A percentile compares a stretch with the other conserved stretches of the same genome.
Conservation (phyloP, 345 rosid genomes). For the Cochlearia excelsa region DNA sequence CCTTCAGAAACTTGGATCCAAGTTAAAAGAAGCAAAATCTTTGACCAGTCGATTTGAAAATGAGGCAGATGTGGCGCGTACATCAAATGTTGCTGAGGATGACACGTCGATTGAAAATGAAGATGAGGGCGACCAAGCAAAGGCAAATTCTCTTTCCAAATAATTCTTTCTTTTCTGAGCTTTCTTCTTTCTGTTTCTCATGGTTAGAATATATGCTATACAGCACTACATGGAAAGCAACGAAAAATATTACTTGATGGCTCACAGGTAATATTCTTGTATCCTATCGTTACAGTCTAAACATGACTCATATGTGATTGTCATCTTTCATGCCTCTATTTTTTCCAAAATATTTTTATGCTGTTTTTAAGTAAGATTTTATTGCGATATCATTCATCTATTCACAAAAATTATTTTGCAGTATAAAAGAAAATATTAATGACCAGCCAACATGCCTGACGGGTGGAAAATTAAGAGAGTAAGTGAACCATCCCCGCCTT, state of each 20-base stretch:
- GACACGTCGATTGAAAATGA: constrained; percentile 67
- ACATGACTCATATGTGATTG: neutral
- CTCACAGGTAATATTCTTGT: constrained; percentile 61
- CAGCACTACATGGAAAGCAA: constrained; percentile 97
- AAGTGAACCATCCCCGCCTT: constrained; percentile 38
- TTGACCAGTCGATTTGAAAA: constrained; percentile 54
- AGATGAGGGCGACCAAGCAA: constrained; percentile 88
- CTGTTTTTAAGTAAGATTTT: neutral
- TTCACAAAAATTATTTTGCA: constrained; percentile 38
- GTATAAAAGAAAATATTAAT: constrained; percentile 76
- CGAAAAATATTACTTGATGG: constrained; percentile 93
- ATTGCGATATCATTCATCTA: neutral
- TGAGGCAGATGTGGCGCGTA: constrained; percentile 55
- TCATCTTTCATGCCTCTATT: constrained; percentile 1
- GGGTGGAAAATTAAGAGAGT: constrained; percentile 94
- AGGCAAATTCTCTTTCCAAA: constrained; percentile 44
- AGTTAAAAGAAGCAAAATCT: constrained; percentile 70
- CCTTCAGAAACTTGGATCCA: constrained; percentile 86
- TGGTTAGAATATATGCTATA: constrained; percentile 26
- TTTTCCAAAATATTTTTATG: constrained; percentile 2
- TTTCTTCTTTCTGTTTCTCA: constrained; percentile 11
- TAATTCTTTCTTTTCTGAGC: neutral
- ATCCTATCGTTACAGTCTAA: constrained; percentile 1
- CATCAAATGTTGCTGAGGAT: constrained; percentile 45
- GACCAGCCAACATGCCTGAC: constrained; percentile 73